Conservation (phyloP, 768 basidiomycete species). For the Dioszegia hungarica region DNA sequence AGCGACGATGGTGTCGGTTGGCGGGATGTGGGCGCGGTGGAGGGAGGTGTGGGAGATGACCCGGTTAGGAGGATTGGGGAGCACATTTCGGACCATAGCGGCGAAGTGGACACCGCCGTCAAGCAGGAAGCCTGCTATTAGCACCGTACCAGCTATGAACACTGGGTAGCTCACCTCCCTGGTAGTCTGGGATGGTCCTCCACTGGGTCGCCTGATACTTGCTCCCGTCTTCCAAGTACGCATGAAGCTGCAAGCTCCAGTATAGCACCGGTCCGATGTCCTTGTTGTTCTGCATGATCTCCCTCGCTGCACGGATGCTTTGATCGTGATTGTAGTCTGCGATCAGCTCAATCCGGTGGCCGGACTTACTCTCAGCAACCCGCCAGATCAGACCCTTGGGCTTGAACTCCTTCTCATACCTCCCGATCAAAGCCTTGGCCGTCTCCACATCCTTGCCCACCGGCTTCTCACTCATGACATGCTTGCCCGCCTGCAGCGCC, state of each 20-base stretch:
- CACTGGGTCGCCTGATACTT: slow-evolving; percentile 80
- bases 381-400: slow-evolving; percentile 70
- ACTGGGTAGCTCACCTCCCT: slow-evolving; percentile 36
- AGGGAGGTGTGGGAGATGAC: slow-evolving; percentile 65
- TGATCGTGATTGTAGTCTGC: slow-evolving; percentile 40
- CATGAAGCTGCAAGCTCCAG: slow-evolving; percentile 60
- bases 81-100: slow-evolving; percentile 58
- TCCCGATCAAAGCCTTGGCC: slow-evolving; percentile 62
- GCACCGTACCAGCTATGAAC: background rate
- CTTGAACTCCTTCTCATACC: slow-evolving; percentile 63
- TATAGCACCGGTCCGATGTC: slow-evolving; percentile 62
- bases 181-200: slow-evolving; percentile 69
- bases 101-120: slow-evolving; percentile 49
- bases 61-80: slow-evolving; percentile 55
- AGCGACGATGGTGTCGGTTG: slow-evolving; percentile 68
- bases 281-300: slow-evolving; percentile 12
- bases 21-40: slow-evolving; percentile 66
- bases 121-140: slow-evolving; percentile 58
- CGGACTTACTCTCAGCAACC: slow-evolving; percentile 68
- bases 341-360: background rate
- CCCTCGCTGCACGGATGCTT: slow-evolving; percentile 21
- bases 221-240: slow-evolving; percentile 58
- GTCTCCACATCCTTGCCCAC: slow-evolving; percentile 65
- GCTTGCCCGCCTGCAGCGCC: slow-evolving; percentile 63
- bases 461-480: slow-evolving; percentile 85